phyloP scores from a whole-genome alignment of 2,329 filamentous ascomycete species.

The Helotiales sp. region DNA sequence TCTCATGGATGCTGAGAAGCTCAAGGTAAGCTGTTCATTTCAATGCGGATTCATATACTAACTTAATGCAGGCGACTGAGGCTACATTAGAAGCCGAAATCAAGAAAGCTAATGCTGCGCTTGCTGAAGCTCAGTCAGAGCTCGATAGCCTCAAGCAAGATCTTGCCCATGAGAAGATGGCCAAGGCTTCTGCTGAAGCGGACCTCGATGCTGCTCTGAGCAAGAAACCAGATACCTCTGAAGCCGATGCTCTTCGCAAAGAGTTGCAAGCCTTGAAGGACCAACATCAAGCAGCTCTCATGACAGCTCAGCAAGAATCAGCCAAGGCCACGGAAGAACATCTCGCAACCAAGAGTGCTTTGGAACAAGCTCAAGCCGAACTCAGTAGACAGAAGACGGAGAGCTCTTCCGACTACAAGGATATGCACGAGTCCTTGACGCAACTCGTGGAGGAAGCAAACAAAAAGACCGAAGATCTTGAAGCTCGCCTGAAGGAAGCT shows the following conservation, averaged over 20 bases:
- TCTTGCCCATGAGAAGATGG: conserved; percentile 43
- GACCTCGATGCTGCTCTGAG: conserved; percentile 60
- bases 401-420: conserved; percentile 52
- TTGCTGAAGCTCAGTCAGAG: conserved; percentile 27
- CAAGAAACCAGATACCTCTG: conserved; percentile 55
- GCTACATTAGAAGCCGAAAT: conserved; percentile 46
- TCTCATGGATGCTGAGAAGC: conserved; percentile 2
- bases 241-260: conserved; percentile 50
- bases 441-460: conserved; percentile 57
- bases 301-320: conserved; percentile 35
- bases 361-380: conserved; percentile 52
- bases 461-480: conserved; percentile 37
- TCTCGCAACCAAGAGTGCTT: conserved; percentile 27
- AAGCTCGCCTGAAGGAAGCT: conserved; percentile 43
- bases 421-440: conserved; percentile 63
- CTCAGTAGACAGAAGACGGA: conserved; percentile 53
- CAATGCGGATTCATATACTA: conserved; percentile 36
- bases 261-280: conserved; percentile 51
- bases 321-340: conserved; percentile 43
- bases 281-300: conserved; percentile 45
- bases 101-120: conserved; percentile 42
- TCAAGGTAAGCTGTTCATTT: conserved; percentile 34
- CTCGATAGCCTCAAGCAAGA: conserved; percentile 30
- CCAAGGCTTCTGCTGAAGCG: conserved; percentile 46
- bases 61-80: conserved; percentile 38